Evolutionary conservation across 768 basidiomycete genomes (phyloP).

Genomic region (Suillus subaureus): DNA sequence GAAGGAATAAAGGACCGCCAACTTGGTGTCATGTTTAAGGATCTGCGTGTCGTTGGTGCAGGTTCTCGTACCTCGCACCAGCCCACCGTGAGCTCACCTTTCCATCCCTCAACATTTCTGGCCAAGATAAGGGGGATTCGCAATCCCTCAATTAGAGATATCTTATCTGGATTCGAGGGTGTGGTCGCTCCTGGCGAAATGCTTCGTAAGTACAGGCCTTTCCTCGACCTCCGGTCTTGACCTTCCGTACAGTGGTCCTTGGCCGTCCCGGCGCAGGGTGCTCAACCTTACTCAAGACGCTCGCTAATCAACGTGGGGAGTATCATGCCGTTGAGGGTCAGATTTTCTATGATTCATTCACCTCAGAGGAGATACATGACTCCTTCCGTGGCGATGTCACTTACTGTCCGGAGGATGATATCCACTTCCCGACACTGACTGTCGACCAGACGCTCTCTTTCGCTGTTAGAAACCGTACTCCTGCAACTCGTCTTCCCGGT

Average conservation of each 20-base stretch:
- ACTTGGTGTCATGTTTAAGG: slow-evolving; percentile 62
- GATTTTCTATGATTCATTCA: slow-evolving; percentile 75
- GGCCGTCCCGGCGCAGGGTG: slow-evolving; percentile 88
- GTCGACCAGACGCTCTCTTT: slow-evolving; percentile 76
- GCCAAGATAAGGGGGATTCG: slow-evolving; percentile 46
- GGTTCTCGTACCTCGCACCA: slow-evolving; percentile 58
- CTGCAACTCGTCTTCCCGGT: slow-evolving; percentile 50
- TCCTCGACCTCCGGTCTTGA: neutral
- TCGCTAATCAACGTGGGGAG: slow-evolving; percentile 77
- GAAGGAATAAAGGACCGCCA: slow-evolving; percentile 52
- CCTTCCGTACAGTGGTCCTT: slow-evolving; percentile 62
- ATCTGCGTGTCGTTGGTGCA: slow-evolving; percentile 62
- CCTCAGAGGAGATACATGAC: slow-evolving; percentile 60
- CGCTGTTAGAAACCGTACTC: slow-evolving; percentile 68
- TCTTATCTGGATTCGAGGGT: slow-evolving; percentile 57
- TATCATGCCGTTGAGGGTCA: slow-evolving; percentile 70
- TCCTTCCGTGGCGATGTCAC: slow-evolving; percentile 79
- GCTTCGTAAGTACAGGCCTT: slow-evolving; percentile 51
- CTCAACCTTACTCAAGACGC: slow-evolving; percentile 77
- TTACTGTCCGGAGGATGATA: slow-evolving; percentile 84
- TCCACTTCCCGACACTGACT: slow-evolving; percentile 84
- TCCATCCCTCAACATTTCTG: slow-evolving; percentile 55
- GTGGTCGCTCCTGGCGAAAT: slow-evolving; percentile 66
- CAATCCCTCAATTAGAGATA: slow-evolving; percentile 63
- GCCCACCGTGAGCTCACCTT: slow-evolving; percentile 59